Conservation (phyloP, 2,329 filamentous ascomycete genomes). For the Phoma herbarum region DNA sequence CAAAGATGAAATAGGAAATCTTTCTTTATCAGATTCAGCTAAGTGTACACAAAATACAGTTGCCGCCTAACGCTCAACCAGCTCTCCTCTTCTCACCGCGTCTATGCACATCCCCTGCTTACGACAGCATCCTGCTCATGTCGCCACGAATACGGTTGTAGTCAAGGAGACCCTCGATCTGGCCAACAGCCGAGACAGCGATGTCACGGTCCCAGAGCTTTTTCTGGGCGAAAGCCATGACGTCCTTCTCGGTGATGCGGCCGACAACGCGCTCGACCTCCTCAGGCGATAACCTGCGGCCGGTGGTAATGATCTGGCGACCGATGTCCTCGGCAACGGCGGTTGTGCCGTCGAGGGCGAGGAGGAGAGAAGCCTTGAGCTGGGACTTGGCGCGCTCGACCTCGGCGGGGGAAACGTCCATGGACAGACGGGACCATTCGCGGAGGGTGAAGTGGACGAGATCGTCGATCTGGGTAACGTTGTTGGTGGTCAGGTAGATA, state of each 20-base stretch:
- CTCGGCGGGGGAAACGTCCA: conserved; percentile 87
- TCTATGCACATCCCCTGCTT: conserved; percentile 24
- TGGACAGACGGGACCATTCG: conserved; percentile 95
- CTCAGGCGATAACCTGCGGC: conserved; percentile 86
- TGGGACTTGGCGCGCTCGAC: conserved; percentile 98
- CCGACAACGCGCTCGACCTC: conserved; percentile 95
- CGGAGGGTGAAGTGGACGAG: conserved; percentile 97
- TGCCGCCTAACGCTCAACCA: conserved; percentile 30
- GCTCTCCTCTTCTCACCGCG: conserved; percentile 2
- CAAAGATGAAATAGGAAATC: conserved; percentile 34
- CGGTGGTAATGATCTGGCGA: conserved; percentile 97
- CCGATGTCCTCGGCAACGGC: conserved; percentile 98
- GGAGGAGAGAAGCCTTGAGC: conserved; percentile 96
- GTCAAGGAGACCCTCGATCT: conserved; percentile 83
- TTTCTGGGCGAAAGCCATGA: conserved; percentile 94
- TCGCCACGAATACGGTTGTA: conserved; percentile 83
- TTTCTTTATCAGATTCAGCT: conserved; percentile 43
- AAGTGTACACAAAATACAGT: conserved; percentile 50
- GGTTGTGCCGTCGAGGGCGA: conserved; percentile 96
- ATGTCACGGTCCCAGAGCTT: conserved; percentile 98
- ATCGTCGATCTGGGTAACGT: conserved; percentile 87
- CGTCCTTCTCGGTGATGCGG: conserved; percentile 90
- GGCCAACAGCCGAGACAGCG: conserved; percentile 90
- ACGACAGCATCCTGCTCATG: conserved; percentile 78
- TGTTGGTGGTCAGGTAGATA: conserved; percentile 97